Conservation (phyloP, 2,329 filamentous ascomycete species). For the Sphaerulina musiva region DNA sequence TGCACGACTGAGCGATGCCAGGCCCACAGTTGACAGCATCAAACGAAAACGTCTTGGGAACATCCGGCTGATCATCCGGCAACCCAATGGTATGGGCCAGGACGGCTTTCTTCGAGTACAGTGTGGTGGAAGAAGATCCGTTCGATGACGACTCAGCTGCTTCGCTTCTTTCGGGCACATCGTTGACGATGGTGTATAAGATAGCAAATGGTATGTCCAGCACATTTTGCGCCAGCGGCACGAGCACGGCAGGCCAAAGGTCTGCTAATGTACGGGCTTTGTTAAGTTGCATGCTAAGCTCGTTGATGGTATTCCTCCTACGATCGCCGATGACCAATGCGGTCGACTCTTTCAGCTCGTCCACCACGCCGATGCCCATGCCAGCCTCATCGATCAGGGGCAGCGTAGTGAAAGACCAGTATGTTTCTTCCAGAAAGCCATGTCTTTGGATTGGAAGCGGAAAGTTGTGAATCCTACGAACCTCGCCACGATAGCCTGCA, state of each 20-base stretch:
- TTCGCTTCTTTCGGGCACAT: conserved; percentile 10
- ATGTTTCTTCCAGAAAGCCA: conserved; percentile 29
- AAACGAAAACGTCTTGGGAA: conserved; percentile 23
- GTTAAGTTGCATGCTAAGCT: conserved; percentile 17
- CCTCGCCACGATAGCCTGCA: conserved; percentile 21
- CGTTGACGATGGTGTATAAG: conserved; percentile 24
- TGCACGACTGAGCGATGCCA: conserved; percentile 28
- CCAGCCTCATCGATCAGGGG: conserved; percentile 26
- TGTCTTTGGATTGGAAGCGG: conserved; percentile 24
- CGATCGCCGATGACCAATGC: conserved; percentile 20
- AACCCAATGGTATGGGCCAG: conserved; percentile 29
- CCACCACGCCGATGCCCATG: conserved; percentile 17
- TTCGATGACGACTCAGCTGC: conserved; percentile 7
- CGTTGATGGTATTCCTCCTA: conserved; percentile 17
- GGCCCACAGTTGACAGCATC: conserved; percentile 1
- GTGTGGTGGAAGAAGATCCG: conserved; percentile 4
- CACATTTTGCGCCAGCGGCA: conserved; percentile 15
- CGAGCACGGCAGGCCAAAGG: conserved; percentile 25
- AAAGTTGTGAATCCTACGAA: conserved; percentile 16
- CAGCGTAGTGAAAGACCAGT: conserved; percentile 27
- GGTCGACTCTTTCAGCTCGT: conserved; percentile 28
- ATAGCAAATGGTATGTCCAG: conserved; percentile 27
- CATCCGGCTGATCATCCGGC: conserved; percentile 21
- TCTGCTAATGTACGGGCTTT: conserved; percentile 16
- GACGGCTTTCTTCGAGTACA: conserved; percentile 17